Evolutionary conservation across 768 basidiomycete genomes (phyloP), one percentile per base, ranked within the genome.

Genomic region (Mycena latifolia): DNA sequence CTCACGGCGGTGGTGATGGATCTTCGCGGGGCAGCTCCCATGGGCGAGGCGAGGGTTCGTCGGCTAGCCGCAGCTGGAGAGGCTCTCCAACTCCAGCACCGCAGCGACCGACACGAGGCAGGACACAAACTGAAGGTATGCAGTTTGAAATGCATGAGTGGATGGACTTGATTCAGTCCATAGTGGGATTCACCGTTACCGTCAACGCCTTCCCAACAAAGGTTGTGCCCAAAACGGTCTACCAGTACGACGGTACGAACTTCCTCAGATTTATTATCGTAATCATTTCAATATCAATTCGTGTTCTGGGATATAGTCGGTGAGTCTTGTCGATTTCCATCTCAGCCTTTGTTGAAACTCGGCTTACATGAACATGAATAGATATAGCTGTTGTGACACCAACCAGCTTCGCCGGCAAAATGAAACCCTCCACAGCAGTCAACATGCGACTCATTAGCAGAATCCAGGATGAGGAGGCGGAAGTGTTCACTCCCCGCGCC

Each of bases 231-330:
- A 76, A 71, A 0, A 81, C 82, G 5, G 89, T 93, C n/a, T 81
- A 86, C 61, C 92, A 93, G 60, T 92, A 93, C 67, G 92, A 93
- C 71, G 87, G 89, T 88, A 43, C 7, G 66, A 61, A 86, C 67
- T 8, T 46, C 43, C 52, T 3, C 35, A n/a, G 31, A 11, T 5
- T 17, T 41, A 39, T 46, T 31, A 41, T 17, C 51, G 45, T 18
- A 39, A 10, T 53, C 46, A 9, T 6, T 20, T 43, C 18, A 39
- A 18, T 17, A 14, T 29, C 20, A 52, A 39, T 35, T 55, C 41
- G 8, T 20, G 41, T 11, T 22, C 20, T 22, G 41, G n/a, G 2
- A 37, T 12, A 48, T 46, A 59, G 64, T 65, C 52, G 24, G 62
- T 61, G 14, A 43, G 61, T 55, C 18, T 18, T 10, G 18, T 10